Evolutionary conservation across 2,329 filamentous ascomycete species (phyloP).

Genomic region (Cladosporium sp.): DNA sequence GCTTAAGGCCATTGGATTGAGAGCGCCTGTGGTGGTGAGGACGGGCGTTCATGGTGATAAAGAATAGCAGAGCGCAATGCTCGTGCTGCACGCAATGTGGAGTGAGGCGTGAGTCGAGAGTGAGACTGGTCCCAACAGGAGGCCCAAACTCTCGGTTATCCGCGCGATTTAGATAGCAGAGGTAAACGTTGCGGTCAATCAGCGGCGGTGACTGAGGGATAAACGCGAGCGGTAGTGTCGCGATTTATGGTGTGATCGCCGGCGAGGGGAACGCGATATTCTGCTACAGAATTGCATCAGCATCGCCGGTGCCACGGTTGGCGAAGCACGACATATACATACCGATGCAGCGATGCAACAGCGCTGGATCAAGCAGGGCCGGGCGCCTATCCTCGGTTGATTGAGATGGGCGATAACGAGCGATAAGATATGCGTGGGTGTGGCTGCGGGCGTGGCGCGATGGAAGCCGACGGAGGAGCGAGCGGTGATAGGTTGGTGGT

Average conservation of each 20-base stretch:
- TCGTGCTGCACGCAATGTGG: background rate
- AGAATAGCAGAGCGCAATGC: background rate
- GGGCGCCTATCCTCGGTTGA: background rate
- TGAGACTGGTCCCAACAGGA: background rate
- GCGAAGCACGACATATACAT: slow-evolving; percentile 6
- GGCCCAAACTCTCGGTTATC: slow-evolving; percentile 10
- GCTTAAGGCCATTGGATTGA: slow-evolving; percentile 11
- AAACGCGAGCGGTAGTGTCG: background rate
- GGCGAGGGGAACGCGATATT: slow-evolving; percentile 3
- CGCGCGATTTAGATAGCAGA: slow-evolving; percentile 7
- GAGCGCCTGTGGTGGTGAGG: background rate
- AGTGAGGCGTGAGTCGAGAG: background rate
- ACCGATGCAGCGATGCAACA: background rate
- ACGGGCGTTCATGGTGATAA: slow-evolving; percentile 9
- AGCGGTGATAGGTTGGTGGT: background rate
- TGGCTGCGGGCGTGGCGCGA: background rate
- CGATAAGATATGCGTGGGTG: background rate
- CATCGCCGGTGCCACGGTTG: slow-evolving; percentile 1
- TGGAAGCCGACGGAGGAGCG: background rate
- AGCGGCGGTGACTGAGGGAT: slow-evolving; percentile 3
- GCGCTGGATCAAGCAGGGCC: no score
- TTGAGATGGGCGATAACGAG: slow-evolving; percentile 1
- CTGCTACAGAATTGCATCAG: slow-evolving; percentile 2
- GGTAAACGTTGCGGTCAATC: background rate
- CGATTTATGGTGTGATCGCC: slow-evolving; percentile 5